These are phyloP conservation scores for Salix suchowensis DNA, from an alignment of 345 rosid genomes.

Conservation along the genomic window DNA sequence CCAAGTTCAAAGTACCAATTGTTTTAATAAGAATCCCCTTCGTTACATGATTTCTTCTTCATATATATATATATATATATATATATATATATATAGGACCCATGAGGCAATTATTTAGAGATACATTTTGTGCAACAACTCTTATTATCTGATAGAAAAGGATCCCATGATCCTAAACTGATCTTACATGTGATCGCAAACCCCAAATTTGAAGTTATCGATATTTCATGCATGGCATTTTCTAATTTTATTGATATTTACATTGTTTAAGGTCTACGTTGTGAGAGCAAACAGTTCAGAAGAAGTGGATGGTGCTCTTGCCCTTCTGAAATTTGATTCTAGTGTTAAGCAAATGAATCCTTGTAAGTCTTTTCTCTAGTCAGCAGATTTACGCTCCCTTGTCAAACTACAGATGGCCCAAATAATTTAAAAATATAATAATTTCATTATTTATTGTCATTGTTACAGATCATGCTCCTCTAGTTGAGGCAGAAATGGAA, in stretches of 20 bases:
- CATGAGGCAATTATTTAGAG: background rate
- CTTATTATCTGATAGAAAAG: background rate
- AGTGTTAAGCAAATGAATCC: background rate
- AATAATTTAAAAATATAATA: background rate
- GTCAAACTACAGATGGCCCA: background rate
- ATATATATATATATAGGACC: background rate
- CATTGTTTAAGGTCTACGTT: conserved; percentile 32
- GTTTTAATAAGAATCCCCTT: too few relatives aligned
- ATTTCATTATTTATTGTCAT: background rate
- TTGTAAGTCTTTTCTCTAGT: conserved; percentile 16
- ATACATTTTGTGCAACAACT: background rate
- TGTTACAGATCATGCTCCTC: background rate
- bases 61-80: background rate
- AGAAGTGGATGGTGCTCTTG: conserved; percentile 36
- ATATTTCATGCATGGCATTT: background rate
- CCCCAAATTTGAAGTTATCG: background rate
- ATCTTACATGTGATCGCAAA: too few relatives aligned
- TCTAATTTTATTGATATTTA: background rate
- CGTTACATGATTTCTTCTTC: background rate
- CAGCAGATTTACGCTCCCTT: background rate
- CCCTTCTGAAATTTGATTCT: conserved; percentile 29
- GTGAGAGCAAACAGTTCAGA: conserved; percentile 29
- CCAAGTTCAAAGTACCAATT: too few relatives aligned
- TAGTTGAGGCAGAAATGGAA: conserved; percentile 4
- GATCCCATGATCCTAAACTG: background rate